Percentiles rank a stretch among this genome's conserved stretches.
These are phyloP conservation scores for Arthrinium puccinioides DNA, from an alignment of 2,329 filamentous ascomycete species.

Conservation along the genomic window DNA sequence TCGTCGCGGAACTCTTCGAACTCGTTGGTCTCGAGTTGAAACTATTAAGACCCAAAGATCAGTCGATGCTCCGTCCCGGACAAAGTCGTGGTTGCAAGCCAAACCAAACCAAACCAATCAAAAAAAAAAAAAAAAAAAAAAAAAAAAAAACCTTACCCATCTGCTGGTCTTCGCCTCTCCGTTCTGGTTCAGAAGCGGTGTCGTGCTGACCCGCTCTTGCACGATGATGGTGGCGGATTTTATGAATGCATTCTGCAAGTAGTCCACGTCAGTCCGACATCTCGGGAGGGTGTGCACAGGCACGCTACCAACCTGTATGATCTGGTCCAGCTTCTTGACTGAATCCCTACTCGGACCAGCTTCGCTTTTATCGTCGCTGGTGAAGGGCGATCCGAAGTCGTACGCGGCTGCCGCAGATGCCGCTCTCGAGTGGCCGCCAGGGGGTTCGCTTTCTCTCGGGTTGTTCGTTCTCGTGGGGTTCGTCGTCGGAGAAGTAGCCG, in stretches of 20 bases:
- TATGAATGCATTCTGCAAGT: constrained; percentile 73
- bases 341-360: constrained; percentile 55
- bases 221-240: constrained; percentile 82
- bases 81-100: background rate
- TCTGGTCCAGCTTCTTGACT: constrained; percentile 79
- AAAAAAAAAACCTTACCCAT: constrained; percentile 19
- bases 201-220: constrained; percentile 68
- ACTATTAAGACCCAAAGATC: constrained; percentile 45
- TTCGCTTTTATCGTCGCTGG: constrained; percentile 34
- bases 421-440: constrained; percentile 32
- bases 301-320: constrained; percentile 65
- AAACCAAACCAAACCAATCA: constrained; percentile 7
- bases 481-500: constrained; percentile 64
- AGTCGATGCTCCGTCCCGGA: background rate
- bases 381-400: constrained; percentile 38
- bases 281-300: background rate
- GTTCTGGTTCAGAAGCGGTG: constrained; percentile 20
- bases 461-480: constrained; percentile 69
- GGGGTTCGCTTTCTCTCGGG: constrained; percentile 52
- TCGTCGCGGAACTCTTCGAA: constrained; percentile 82
- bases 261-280: constrained; percentile 3
- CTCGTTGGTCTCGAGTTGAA: constrained; percentile 90
- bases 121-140: background rate
- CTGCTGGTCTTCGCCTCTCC: constrained; percentile 20
- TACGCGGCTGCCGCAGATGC: constrained; percentile 34